phyloP scores from a whole-genome alignment of 1,284 basidiomycete species.

The Stereum hirsutum region DNA sequence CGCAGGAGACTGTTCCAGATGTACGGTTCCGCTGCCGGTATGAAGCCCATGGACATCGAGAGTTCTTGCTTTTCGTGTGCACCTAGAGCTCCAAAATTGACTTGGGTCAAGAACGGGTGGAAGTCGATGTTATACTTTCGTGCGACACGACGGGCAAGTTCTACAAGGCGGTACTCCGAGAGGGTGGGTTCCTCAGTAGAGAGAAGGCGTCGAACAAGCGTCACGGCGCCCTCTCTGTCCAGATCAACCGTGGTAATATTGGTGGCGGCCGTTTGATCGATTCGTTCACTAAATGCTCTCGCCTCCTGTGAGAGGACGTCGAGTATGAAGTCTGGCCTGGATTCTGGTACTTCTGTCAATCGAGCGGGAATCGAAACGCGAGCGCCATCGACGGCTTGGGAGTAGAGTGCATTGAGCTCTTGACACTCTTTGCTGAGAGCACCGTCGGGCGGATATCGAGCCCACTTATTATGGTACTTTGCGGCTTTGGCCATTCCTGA shows the following conservation, averaged over 20 bases:
- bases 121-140: slow-evolving; percentile 34
- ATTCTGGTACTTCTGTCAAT: slow-evolving; percentile 34
- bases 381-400: slow-evolving; percentile 57
- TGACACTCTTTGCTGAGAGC: slow-evolving; percentile 55
- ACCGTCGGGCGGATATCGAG: slow-evolving; percentile 40
- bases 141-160: slow-evolving; percentile 35
- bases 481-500: slow-evolving; percentile 44
- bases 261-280: slow-evolving; percentile 16
- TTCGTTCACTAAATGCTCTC: slow-evolving; percentile 32
- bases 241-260: slow-evolving; percentile 1
- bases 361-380: slow-evolving; percentile 47
- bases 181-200: slow-evolving; percentile 38
- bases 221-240: slow-evolving; percentile 24
- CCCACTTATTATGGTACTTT: slow-evolving; percentile 50
- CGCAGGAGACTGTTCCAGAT: slow-evolving; percentile 54
- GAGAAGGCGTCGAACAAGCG: slow-evolving; percentile 34
- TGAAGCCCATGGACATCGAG: slow-evolving; percentile 27
- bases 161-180: slow-evolving; percentile 51
- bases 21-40: slow-evolving; percentile 29
- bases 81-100: slow-evolving; percentile 46
- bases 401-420: slow-evolving; percentile 59
- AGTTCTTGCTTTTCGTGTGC: slow-evolving; percentile 44
- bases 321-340: slow-evolving; percentile 36
- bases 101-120: slow-evolving; percentile 32
- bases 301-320: slow-evolving; percentile 41